Evolutionary conservation across 164 flowering plant genomes (phyloP).

Genomic region (Magnolia kwangsiensis): DNA sequence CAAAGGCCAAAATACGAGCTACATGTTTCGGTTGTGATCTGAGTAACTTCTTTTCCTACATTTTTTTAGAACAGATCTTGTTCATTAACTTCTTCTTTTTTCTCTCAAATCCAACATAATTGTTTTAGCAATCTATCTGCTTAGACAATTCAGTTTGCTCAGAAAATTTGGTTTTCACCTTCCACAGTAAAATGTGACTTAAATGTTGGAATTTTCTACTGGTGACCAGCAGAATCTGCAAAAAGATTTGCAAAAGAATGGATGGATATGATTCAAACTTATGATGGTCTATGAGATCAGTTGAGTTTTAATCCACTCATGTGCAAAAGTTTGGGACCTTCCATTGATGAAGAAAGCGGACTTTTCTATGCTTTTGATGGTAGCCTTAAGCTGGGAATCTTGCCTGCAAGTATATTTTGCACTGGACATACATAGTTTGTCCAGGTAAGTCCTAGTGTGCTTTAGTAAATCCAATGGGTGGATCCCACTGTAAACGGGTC

Average conservation of each 20-base stretch:
- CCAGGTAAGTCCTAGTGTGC: constrained; percentile 51
- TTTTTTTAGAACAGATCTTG: not conserved
- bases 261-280: constrained; percentile 76
- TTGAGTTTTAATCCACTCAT: constrained; percentile 86
- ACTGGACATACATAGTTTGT: constrained; percentile 98
- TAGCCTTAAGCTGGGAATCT: constrained; percentile 74
- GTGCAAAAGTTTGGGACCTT: constrained; percentile 70
- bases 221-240: constrained; percentile 87
- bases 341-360: constrained; percentile 80
- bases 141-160: not conserved
- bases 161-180: constrained; percentile 2
- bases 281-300: constrained; percentile 95
- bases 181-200: constrained; percentile 64
- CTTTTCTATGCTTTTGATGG: constrained; percentile 91
- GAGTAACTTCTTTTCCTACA: not conserved
- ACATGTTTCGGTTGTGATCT: not conserved
- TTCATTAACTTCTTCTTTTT: not conserved
- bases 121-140: not conserved
- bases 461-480: not conserved
- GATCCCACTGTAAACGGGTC: no score
- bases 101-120: not conserved
- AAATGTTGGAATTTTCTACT: constrained; percentile 94
- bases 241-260: constrained; percentile 79
- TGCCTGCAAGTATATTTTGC: constrained; percentile 94
- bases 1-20: no score